Percentiles rank a stretch among this genome's conserved stretches.
These are phyloP conservation scores for Hippophae tibetana DNA, from an alignment of 306 rosid genomes.

Conservation along the genomic window DNA sequence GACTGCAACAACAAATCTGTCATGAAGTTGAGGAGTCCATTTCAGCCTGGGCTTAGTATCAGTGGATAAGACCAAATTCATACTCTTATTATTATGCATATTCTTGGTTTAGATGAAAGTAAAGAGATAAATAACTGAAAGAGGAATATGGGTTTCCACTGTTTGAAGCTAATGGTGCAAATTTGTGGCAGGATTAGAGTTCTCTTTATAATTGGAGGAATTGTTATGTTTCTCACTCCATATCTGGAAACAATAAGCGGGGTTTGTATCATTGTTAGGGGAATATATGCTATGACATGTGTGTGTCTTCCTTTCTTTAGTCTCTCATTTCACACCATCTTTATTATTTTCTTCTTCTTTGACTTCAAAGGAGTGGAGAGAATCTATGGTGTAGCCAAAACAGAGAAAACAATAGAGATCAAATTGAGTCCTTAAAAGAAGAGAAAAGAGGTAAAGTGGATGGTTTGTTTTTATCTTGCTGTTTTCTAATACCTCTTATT, in stretches of 20 bases:
- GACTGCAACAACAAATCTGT: constrained; percentile 65
- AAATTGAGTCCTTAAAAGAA: constrained; percentile 74
- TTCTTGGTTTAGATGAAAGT: constrained; percentile 33
- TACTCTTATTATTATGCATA: constrained; percentile 51
- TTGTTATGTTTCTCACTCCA: constrained; percentile 79
- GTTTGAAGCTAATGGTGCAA: not conserved
- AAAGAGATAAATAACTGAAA: constrained; percentile 20
- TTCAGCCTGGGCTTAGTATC: constrained; percentile 92
- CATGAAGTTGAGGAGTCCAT: constrained; percentile 94
- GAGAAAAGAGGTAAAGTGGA: constrained; percentile 85
- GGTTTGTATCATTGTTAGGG: constrained; percentile 54
- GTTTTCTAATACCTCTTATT: constrained; percentile 48
- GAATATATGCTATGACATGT: constrained; percentile 96
- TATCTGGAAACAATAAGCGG: constrained; percentile 90
- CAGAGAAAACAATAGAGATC: constrained; percentile 52
- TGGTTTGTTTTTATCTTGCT: constrained; percentile 85
- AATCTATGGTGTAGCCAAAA: constrained; percentile 71
- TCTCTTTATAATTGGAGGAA: constrained; percentile 44
- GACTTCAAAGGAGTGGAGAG: constrained; percentile 79
- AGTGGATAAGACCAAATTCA: constrained; percentile 83
- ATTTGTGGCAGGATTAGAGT: constrained; percentile 35
- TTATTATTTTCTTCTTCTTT: constrained; percentile 43
- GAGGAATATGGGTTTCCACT: constrained; percentile 30
- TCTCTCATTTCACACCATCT: constrained; percentile 48
- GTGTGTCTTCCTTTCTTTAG: constrained; percentile 38